Evolutionary conservation across 169 alveolate genomes (phyloP).

Genomic region (Cyclospora cayetanensis): DNA sequence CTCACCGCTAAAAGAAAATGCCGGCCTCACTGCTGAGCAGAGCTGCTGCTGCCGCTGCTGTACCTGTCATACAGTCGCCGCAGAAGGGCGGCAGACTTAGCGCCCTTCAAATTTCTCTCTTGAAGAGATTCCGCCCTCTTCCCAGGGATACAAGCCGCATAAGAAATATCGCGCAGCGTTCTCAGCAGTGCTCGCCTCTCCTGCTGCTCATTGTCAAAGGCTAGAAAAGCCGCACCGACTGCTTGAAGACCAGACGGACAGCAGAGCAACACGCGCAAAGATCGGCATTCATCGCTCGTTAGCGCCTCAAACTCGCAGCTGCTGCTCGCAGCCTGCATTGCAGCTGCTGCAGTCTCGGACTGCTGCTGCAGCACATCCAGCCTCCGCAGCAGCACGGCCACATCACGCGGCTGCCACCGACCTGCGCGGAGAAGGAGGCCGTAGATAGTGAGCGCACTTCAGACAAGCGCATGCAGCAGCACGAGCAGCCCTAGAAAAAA

Average conservation of each 20-base stretch:
- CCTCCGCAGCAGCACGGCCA: not conserved
- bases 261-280: not conserved
- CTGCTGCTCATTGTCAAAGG: not conserved
- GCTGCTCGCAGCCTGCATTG: not conserved
- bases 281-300: not conserved
- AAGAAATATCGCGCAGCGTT: not conserved
- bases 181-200: not conserved
- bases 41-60: slow-evolving; percentile 33
- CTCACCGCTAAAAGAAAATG: no score
- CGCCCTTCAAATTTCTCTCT: no score
- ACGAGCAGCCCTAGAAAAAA: no score
- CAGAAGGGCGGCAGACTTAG: no score
- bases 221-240: not conserved
- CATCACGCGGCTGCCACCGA: not conserved
- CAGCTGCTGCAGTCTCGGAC: not conserved
- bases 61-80: no score
- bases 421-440: no score
- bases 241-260: slow-evolving; percentile 10
- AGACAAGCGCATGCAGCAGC: not conserved
- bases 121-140: not conserved
- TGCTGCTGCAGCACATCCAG: not conserved
- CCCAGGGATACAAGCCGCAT: not conserved
- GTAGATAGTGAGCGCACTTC: no score
- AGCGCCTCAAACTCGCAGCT: not conserved
- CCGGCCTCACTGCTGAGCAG: no score